These are phyloP conservation scores for Rhamnella rubrinervis DNA, from an alignment of 331 rosid species.

Conservation along the genomic window DNA sequence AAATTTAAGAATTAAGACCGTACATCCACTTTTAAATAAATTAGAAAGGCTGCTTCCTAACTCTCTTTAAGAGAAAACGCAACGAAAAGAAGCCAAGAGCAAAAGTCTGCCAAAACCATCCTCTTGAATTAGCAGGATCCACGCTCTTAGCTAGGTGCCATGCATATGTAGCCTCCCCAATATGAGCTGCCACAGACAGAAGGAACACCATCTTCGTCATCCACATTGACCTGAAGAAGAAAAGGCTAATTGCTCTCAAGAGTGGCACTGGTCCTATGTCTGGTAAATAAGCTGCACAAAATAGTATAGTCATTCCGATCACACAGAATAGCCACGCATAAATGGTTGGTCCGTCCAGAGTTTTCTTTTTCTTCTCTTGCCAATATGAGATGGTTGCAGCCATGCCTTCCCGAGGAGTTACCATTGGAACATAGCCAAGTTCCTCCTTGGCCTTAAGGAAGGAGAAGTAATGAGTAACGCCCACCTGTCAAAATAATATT, in stretches of 20 bases:
- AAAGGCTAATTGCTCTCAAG: conserved; percentile 50
- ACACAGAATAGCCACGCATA: conserved; percentile 58
- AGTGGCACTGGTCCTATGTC: conserved; percentile 56
- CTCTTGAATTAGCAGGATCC: conserved; percentile 69
- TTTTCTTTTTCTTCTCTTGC: conserved; percentile 63
- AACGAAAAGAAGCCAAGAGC: conserved; percentile 70
- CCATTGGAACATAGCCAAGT: conserved; percentile 78
- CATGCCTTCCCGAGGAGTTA: conserved; percentile 76
- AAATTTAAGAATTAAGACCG: too few relatives aligned
- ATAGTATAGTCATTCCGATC: conserved; percentile 60
- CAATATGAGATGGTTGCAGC: conserved; percentile 82
- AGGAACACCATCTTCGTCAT: conserved; percentile 43
- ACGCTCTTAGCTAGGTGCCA: conserved; percentile 73
- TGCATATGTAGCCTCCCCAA: conserved; percentile 66
- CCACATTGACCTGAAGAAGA: conserved; percentile 62
- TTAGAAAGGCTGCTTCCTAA: conserved; percentile 23
- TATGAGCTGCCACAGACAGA: conserved; percentile 41
- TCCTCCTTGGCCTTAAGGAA: conserved; percentile 86
- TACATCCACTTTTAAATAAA: too few relatives aligned
- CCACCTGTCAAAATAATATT: conserved; percentile 56
- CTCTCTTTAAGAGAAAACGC: conserved; percentile 70
- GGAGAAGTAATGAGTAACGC: conserved; percentile 82
- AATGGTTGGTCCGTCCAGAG: conserved; percentile 82
- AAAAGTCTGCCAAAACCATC: conserved; percentile 93
- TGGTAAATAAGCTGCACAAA: conserved; percentile 74